A percentile compares a stretch with the other conserved stretches of the same genome.
Evolutionary conservation across 345 rosid genomes (phyloP).

Genomic region (Citrus unshiu): DNA sequence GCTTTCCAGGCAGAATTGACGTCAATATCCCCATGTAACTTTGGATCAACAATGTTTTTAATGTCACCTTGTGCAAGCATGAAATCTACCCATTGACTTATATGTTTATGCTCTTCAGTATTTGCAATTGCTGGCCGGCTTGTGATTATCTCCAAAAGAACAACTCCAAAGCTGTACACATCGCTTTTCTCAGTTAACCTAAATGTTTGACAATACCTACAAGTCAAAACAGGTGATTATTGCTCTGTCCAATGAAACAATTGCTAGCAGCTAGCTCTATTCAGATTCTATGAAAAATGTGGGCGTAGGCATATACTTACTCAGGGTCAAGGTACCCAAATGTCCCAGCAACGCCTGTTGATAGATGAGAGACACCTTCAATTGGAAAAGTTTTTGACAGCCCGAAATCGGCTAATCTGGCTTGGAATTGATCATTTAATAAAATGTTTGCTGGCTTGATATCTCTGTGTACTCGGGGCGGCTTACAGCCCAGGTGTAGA

Average conservation of each 20-base stretch:
- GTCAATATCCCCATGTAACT: slow-evolving; percentile 30
- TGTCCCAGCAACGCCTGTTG: slow-evolving; percentile 50
- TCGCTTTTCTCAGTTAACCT: slow-evolving; percentile 41
- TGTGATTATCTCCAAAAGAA: slow-evolving; percentile 39
- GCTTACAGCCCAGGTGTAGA: slow-evolving; percentile 58
- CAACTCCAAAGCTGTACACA: slow-evolving; percentile 48
- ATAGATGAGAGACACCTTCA: slow-evolving; percentile 32
- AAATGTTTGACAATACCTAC: slow-evolving; percentile 30
- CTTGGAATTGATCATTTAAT: slow-evolving; percentile 38
- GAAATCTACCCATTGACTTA: slow-evolving; percentile 33
- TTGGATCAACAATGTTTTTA: slow-evolving; percentile 32
- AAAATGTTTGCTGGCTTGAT: slow-evolving; percentile 54
- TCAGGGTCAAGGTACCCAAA: slow-evolving; percentile 50
- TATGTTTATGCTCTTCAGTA: slow-evolving; percentile 16
- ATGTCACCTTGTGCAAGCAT: slow-evolving; percentile 45
- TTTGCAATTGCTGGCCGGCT: slow-evolving; percentile 26
- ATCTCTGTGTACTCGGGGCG: slow-evolving; percentile 57
- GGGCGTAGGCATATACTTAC: slow-evolving; percentile 23
- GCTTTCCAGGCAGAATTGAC: slow-evolving; percentile 40
- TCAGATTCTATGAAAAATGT: too few relatives aligned
- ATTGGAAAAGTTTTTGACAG: slow-evolving; percentile 34
- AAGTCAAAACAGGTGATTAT: not conserved
- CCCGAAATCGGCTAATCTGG: slow-evolving; percentile 63
- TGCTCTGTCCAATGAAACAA: not conserved
- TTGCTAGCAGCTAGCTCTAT: too few relatives aligned